phyloP scores from a whole-genome alignment of 306 rosid genomes.

The Oxytropis ochrocephala region DNA sequence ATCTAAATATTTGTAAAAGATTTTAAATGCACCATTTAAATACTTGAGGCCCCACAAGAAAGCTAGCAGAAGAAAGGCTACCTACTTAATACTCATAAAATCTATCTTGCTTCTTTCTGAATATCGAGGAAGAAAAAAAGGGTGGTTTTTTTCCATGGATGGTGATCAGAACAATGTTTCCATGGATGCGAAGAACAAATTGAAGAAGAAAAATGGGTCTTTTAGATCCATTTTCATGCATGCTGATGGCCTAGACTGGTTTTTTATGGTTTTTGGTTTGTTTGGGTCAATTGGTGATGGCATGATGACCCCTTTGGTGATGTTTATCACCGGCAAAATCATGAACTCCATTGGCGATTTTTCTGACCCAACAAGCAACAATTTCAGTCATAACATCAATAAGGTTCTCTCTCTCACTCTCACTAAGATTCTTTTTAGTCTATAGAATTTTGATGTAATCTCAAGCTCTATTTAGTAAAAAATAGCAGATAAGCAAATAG shows the following conservation, averaged over 20 bases:
- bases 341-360: slow-evolving; percentile 35
- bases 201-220: slow-evolving; percentile 33
- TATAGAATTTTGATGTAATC: too few species aligned
- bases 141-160: too few species aligned
- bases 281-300: slow-evolving; percentile 75
- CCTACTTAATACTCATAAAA: too few species aligned
- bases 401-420: slow-evolving; percentile 21
- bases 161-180: background rate
- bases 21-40: too few species aligned
- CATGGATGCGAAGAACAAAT: background rate
- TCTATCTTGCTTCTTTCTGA: slow-evolving; percentile 21
- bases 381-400: slow-evolving; percentile 14
- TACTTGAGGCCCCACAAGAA: too few species aligned
- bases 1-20: too few species aligned
- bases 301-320: slow-evolving; percentile 43
- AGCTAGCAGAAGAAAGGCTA: too few species aligned
- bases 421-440: too few species aligned
- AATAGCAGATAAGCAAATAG: too few species aligned
- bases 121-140: background rate
- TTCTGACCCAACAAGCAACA: background rate
- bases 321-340: slow-evolving; percentile 26
- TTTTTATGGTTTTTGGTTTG: slow-evolving; percentile 54
- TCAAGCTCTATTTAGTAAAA: too few species aligned
- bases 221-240: slow-evolving; percentile 66
- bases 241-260: slow-evolving; percentile 53